phyloP scores from a whole-genome alignment of 306 rosid genomes.

The Benincasa hispida region DNA sequence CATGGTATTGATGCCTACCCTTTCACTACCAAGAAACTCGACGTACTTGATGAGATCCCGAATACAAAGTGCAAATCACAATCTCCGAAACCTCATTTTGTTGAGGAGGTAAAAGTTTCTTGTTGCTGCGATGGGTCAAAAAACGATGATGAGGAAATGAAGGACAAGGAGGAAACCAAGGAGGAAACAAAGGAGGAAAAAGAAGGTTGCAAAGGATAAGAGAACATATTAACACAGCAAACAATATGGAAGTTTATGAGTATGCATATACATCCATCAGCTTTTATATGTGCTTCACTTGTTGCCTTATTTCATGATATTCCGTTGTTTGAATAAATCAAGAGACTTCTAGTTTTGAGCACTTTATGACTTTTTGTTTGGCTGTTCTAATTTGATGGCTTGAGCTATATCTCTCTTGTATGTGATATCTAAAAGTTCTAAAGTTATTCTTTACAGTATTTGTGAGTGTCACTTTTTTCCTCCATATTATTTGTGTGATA shows the following conservation, averaged over 20 bases:
- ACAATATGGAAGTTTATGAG: neutral
- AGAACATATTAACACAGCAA: neutral
- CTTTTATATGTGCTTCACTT: neutral
- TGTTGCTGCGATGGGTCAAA: constrained; percentile 36
- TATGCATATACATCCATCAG: too few relatives aligned
- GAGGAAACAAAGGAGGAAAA: neutral
- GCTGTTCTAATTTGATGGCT: neutral
- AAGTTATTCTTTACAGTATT: too few relatives aligned
- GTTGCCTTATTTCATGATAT: neutral
- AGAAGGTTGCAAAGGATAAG: constrained; percentile 31
- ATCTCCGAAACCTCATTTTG: constrained; percentile 29
- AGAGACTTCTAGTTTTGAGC: neutral
- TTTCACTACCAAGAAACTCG: constrained; percentile 47
- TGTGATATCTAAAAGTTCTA: too few relatives aligned
- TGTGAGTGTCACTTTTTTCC: too few relatives aligned
- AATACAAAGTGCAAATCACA: constrained; percentile 43
- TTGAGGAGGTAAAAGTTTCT: constrained; percentile 25
- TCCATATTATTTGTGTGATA: too few relatives aligned
- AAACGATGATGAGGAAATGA: constrained; percentile 11
- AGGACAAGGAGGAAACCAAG: neutral
- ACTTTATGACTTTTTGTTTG: neutral
- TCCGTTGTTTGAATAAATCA: neutral
- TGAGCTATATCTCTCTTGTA: neutral
- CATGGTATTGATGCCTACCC: constrained; percentile 54
- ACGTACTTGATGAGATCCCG: constrained; percentile 27